These are phyloP conservation scores for Didymella pinodella DNA, from an alignment of 2,329 filamentous ascomycete genomes.

Conservation along the genomic window DNA sequence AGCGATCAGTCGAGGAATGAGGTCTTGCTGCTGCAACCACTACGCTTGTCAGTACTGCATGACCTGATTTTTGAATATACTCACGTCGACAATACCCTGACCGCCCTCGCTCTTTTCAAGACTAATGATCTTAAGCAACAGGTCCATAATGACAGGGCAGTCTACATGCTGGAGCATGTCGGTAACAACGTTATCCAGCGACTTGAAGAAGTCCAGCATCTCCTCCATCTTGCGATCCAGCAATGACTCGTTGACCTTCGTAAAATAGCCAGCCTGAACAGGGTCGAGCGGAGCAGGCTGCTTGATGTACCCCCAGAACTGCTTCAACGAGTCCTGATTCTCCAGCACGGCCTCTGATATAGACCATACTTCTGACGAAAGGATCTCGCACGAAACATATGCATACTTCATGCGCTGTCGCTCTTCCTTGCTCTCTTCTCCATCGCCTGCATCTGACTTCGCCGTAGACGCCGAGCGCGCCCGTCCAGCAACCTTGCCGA, in stretches of 20 bases:
- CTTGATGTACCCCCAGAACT: conserved; percentile 92
- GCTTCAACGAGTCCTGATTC: conserved; percentile 76
- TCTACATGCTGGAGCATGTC: conserved; percentile 93
- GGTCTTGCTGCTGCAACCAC: conserved; percentile 90
- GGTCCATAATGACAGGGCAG: conserved; percentile 97
- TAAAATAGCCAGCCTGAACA: conserved; percentile 96
- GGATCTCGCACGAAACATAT: conserved; percentile 89
- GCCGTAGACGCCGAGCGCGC: conserved; percentile 55
- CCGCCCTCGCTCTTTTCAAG: conserved; percentile 91
- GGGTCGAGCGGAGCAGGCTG: conserved; percentile 86
- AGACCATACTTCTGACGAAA: conserved; percentile 96
- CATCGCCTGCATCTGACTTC: conserved; percentile 54
- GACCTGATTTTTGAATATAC: conserved; percentile 34
- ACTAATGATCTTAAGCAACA: conserved; percentile 95
- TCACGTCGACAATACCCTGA: conserved; percentile 90
- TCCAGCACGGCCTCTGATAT: conserved; percentile 93
- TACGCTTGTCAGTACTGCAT: conserved; percentile 49
- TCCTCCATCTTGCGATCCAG: conserved; percentile 98
- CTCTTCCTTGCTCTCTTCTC: conserved; percentile 76
- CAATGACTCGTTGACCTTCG: conserved; percentile 97
- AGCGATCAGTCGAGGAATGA: conserved; percentile 85
- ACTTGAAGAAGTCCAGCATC: conserved; percentile 90
- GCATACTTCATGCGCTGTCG: conserved; percentile 93
- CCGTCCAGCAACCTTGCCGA: conserved; percentile 54
- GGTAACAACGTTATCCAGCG: conserved; percentile 79